phyloP scores from a whole-genome alignment of 495 filamentous ascomycete genomes.

The Neurospora sp. region DNA sequence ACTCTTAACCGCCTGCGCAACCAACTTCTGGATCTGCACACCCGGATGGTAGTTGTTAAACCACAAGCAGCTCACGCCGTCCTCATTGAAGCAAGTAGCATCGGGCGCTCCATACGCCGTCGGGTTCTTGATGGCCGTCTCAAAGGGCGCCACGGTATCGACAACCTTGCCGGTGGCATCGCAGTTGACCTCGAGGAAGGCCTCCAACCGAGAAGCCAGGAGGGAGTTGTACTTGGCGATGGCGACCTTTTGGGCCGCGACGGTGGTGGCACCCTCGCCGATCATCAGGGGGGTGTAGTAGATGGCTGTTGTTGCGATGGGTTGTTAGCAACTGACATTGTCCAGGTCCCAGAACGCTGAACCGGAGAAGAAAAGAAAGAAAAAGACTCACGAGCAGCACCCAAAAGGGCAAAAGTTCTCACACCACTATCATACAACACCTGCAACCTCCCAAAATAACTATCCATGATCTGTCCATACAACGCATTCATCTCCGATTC shows the following conservation, averaged over 20 bases:
- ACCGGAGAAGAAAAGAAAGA: not conserved
- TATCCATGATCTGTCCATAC: constrained; percentile 44
- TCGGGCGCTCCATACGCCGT: constrained; percentile 31
- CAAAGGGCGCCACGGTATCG: constrained; percentile 32
- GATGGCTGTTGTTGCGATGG: constrained; percentile 29
- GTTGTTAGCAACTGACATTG: not conserved
- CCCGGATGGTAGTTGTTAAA: constrained; percentile 38
- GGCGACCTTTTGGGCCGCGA: constrained; percentile 19
- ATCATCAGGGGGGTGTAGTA: constrained; percentile 50
- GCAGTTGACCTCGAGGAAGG: constrained; percentile 20
- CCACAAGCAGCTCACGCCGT: constrained; percentile 37
- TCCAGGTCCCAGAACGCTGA: not conserved
- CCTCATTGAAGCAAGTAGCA: constrained; percentile 31
- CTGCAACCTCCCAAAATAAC: constrained; percentile 45
- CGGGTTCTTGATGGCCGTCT: constrained; percentile 30
- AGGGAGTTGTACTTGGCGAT: constrained; percentile 31
- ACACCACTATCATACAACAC: constrained; percentile 54
- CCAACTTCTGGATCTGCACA: constrained; percentile 25
- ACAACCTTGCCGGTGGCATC: constrained; percentile 23
- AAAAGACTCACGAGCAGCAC: constrained; percentile 47
- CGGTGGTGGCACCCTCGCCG: constrained; percentile 11
- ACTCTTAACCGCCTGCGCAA: constrained; percentile 33
- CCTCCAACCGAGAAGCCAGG: constrained; percentile 11
- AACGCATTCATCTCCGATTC: constrained; percentile 28
- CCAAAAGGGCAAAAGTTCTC: constrained; percentile 65